Conservation (phyloP, 371 early-diverging fungal species). For the Mucor sp. region DNA sequence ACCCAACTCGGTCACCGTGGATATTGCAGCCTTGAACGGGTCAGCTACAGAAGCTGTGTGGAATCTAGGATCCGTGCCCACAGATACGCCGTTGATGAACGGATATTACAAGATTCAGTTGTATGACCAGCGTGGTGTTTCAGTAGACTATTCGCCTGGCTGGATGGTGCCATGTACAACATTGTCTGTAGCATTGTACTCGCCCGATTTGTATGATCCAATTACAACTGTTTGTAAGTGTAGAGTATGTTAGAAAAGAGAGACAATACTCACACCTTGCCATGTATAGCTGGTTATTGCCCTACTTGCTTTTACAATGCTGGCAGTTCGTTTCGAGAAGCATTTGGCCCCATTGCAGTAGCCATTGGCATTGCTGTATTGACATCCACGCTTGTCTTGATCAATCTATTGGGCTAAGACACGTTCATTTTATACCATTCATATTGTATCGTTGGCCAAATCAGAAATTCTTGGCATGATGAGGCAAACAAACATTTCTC, state of each 20-base stretch:
- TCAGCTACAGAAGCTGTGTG: slow-evolving; percentile 21
- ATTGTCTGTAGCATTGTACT: slow-evolving; percentile 14
- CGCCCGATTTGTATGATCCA: slow-evolving; percentile 11
- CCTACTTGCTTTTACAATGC: slow-evolving; percentile 41
- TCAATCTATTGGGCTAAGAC: neutral
- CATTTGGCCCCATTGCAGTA: slow-evolving; percentile 10
- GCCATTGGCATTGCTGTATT: neutral
- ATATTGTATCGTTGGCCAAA: neutral
- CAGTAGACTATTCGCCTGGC: slow-evolving; percentile 8
- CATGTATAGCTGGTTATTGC: slow-evolving; percentile 23
- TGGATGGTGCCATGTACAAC: slow-evolving; percentile 12
- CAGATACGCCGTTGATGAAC: slow-evolving; percentile 14
- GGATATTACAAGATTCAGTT: slow-evolving; percentile 22
- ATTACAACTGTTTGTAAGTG: slow-evolving; percentile 21
- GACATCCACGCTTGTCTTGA: neutral
- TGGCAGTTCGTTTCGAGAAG: slow-evolving; percentile 11
- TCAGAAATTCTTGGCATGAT: neutral
- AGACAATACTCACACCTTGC: neutral
- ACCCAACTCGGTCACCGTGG: slow-evolving; percentile 19
- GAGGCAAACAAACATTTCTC: neutral
- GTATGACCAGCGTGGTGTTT: slow-evolving; percentile 27
- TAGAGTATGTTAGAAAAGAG: neutral
- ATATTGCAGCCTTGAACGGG: slow-evolving; percentile 14
- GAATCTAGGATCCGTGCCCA: slow-evolving; percentile 11
- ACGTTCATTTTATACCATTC: neutral